These are phyloP conservation scores for Gossypium davidsonii DNA, from an alignment of 441 rosid species.

Conservation along the genomic window DNA sequence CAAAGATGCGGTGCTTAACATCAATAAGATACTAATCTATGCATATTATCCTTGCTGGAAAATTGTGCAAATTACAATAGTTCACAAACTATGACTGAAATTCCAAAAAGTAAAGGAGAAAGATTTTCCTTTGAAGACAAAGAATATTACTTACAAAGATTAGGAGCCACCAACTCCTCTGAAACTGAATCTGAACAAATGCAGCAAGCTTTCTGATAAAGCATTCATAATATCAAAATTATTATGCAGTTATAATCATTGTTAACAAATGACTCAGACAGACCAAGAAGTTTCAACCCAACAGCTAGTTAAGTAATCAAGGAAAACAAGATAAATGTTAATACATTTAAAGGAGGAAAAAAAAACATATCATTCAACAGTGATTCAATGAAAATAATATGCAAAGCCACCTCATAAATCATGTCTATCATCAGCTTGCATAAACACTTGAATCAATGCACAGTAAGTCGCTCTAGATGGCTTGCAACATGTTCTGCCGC, in stretches of 20 bases:
- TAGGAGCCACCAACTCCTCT: conserved; percentile 65
- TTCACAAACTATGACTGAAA: background rate
- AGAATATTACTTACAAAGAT: conserved; percentile 60
- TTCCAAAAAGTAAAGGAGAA: background rate
- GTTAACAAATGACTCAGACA: background rate
- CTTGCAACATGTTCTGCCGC: conserved; percentile 23
- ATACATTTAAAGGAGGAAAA: background rate
- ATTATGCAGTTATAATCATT: conserved; percentile 7
- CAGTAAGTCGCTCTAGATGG: conserved; percentile 57
- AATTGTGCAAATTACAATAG: background rate
- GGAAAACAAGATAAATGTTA: background rate
- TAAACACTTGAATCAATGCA: conserved; percentile 66
- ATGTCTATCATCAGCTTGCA: conserved; percentile 62
- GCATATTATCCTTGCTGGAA: background rate
- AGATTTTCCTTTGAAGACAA: conserved; percentile 6
- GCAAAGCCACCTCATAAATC: background rate
- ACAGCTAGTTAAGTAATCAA: conserved; percentile 2
- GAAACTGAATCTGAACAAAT: conserved; percentile 62
- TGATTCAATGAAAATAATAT: background rate
- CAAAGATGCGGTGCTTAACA: background rate
- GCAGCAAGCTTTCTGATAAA: conserved; percentile 68
- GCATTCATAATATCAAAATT: conserved; percentile 14
- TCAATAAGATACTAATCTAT: background rate
- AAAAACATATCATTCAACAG: background rate
- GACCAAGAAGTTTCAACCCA: background rate